Base-by-base conservation (phyloP, 805 yeast genomes). In the Yamadazyma olivae region DNA sequence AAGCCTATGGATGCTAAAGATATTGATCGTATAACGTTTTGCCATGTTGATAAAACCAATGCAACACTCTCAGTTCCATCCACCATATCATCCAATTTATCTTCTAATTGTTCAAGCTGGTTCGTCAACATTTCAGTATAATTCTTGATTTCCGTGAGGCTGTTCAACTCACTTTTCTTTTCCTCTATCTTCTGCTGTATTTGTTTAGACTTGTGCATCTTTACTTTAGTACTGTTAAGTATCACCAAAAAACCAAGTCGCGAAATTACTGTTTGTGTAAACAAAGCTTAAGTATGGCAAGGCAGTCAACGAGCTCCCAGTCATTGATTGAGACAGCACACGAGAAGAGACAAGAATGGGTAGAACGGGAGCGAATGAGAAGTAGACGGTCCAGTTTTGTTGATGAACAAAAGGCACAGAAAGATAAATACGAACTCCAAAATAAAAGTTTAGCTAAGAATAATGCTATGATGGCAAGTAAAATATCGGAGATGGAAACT, bases 1-100 rank as follows among this genome's bases (percentile, higher is more conserved):
- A 76, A 50, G n/a, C 79, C 70, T 49, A 71, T 49, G 17, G 77
- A 66, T 21, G 88, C 88, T 45, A 83, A 57, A 8, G 82, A 72
- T 0, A 81, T 74, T 3, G 84, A 72, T 39, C 76, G 66, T 14
- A 78, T 61, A 14, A 82, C 79, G 38, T 73, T 75, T 37, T 73
- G 71, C 90, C 90, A 82, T 46, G 79, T 81, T 3, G 76, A 66
- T 48, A 83, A 66, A 1, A 82, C 75, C 4, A 69, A 56, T 2
- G 77, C 75, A 5, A 79, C 80, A 25, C 81, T 73, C 33, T 70
- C 78, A 1, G 87, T 70, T 0, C 88, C 88, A 27, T 71, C 71
- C 33, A 68, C 57, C 57, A 79, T 57, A 12, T 64, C 64, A 14
- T 66, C 71, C 6, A 81, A 51, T 41, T 74, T 73, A 4, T 58